Base-by-base conservation (phyloP, 208 protist genomes). In the Acanthamoeba quina region DNA sequence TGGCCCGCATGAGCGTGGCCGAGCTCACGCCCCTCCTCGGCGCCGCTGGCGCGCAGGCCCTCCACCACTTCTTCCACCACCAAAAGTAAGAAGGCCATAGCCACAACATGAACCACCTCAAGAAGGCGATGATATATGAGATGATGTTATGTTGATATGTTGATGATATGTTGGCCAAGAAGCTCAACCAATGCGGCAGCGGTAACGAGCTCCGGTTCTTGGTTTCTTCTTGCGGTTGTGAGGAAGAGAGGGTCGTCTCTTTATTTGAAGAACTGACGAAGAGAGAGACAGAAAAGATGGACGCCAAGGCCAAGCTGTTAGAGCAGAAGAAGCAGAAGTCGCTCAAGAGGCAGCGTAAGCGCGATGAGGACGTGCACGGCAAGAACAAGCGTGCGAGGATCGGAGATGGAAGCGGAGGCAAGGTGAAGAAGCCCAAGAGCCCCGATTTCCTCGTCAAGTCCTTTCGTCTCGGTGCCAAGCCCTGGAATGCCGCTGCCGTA, bases 61-160 rank as follows among this genome's bases (percentile, higher is more conserved):
- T 90, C n/a, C 41, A 90, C 56, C 82, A 68, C 56, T 90, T 90
- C 31, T 90, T 90, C 52, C 29, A 34, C 34, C 31, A 70, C 52
- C 17, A 90, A 68, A 90, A 68, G 44, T 83, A 54, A 11, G 5
- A 54, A 11, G 49, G 49, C 49, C 49, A 15, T 11, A 15, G 49
- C 49, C 11, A 11, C 49, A 11, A 11, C 11, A 54, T 11, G 7
- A 5, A 5, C 11, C 49, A 5, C 49, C 49, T 54, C 49, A 54
- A n/a, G n/a, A n/a, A n/a, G n/a, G n/a, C n/a, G n/a, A n/a, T n/a
- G 49, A 54, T 54, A 54, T 54, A 15, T 54, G 49, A 15, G n/a
- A n/a, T n/a, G n/a, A 54, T 54, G 49, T 11, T 15, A 54, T 54
- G 5, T 54, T 54, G 49, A 54, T 54, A 15, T 54, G 11, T 54